Percentiles rank a stretch among this genome's conserved stretches.
Evolutionary conservation across 495 filamentous ascomycete species (phyloP).

Genomic region (Hypoxylon trugodes): DNA sequence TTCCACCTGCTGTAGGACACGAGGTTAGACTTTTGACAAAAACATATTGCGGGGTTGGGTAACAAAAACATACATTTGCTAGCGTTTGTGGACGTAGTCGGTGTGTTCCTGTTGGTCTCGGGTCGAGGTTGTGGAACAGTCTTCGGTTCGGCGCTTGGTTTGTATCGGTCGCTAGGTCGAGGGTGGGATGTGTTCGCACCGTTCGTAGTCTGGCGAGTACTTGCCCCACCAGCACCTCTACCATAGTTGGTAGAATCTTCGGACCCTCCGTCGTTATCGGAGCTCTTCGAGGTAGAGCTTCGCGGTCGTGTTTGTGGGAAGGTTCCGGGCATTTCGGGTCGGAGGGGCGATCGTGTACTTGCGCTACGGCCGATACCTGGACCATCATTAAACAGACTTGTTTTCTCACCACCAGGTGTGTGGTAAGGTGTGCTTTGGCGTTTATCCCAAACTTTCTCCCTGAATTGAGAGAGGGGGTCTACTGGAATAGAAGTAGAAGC

Average conservation of each 20-base stretch:
- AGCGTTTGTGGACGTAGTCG: slow-evolving; percentile 11
- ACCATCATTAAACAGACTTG: slow-evolving; percentile 57
- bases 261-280: slow-evolving; percentile 34
- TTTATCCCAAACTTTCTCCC: slow-evolving; percentile 53
- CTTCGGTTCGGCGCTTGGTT: slow-evolving; percentile 20
- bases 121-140: slow-evolving; percentile 2
- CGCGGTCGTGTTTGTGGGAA: slow-evolving; percentile 31
- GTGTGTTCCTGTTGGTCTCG: neutral
- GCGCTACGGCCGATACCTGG: slow-evolving; percentile 28
- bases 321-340: slow-evolving; percentile 33
- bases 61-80: slow-evolving; percentile 27
- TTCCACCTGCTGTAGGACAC: slow-evolving; percentile 3
- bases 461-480: slow-evolving; percentile 58
- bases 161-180: slow-evolving; percentile 42
- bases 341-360: slow-evolving; percentile 33
- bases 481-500: slow-evolving; percentile 24
- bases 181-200: slow-evolving; percentile 21
- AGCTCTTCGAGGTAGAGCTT: slow-evolving; percentile 34
- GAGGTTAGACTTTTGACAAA: slow-evolving; percentile 1
- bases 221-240: neutral
- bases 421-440: slow-evolving; percentile 76
- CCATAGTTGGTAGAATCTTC: slow-evolving; percentile 25
- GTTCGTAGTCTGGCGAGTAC: slow-evolving; percentile 1
- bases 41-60: neutral
- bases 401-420: slow-evolving; percentile 74